phyloP scores from a whole-genome alignment of 108 stramenopile genomes.

The Fragilariopsis cylindrus region DNA sequence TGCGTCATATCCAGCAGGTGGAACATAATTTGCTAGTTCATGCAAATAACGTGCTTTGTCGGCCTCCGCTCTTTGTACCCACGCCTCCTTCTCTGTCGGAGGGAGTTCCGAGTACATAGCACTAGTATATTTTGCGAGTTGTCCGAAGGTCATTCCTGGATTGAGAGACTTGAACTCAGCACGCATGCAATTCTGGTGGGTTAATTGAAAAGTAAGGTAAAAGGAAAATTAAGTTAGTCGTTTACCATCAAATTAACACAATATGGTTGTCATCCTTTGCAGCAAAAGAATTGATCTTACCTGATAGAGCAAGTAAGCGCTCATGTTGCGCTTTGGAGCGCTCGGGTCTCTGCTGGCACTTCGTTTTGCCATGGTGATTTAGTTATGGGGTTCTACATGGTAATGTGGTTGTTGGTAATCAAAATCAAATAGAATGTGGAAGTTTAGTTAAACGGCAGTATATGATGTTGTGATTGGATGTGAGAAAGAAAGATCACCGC shows the following conservation, averaged over 20 bases:
- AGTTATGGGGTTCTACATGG: neutral
- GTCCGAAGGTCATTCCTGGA: slow-evolving; percentile 76
- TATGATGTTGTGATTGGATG: neutral
- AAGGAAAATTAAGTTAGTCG: neutral
- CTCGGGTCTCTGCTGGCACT: slow-evolving; percentile 53
- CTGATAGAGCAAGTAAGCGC: slow-evolving; percentile 72
- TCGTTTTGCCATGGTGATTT: slow-evolving; percentile 43
- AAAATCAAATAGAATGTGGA: neutral
- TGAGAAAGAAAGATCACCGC: too few species aligned
- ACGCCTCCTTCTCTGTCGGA: slow-evolving; percentile 72
- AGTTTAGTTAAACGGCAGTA: neutral
- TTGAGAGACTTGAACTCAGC: slow-evolving; percentile 81
- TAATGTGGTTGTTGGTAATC: slow-evolving; percentile 1
- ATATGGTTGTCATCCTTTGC: slow-evolving; percentile 5
- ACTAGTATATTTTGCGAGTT: slow-evolving; percentile 83
- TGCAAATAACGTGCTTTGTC: slow-evolving; percentile 85
- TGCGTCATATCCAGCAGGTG: slow-evolving; percentile 78
- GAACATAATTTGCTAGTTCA: slow-evolving; percentile 69
- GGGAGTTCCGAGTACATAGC: slow-evolving; percentile 86
- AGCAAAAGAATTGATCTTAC: too few species aligned
- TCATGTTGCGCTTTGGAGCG: slow-evolving; percentile 89
- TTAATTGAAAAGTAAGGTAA: neutral
- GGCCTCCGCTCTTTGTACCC: slow-evolving; percentile 74
- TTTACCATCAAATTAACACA: neutral
- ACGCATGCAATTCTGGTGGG: slow-evolving; percentile 69